A percentile compares a stretch with the other conserved stretches of the same genome.
Conservation (phyloP, 129 eudicot species). For the Tagetes erecta region DNA sequence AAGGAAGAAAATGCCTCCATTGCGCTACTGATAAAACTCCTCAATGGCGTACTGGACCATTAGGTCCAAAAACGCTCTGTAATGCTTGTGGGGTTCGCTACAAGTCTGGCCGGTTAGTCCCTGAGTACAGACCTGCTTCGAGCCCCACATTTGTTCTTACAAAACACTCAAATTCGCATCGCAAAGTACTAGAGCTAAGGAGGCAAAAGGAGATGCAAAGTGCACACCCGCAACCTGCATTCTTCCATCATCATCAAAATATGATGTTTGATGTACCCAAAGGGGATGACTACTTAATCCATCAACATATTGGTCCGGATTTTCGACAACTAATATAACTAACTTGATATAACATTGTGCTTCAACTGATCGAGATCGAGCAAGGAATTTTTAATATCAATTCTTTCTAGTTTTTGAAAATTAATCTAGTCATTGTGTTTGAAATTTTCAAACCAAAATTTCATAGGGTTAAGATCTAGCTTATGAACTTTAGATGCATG, state of each 20-base stretch:
- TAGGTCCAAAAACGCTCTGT: constrained; percentile 92
- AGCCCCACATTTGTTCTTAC: constrained; percentile 81
- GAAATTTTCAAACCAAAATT: constrained; percentile 25
- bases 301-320: constrained; percentile 76
- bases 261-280: constrained; percentile 68
- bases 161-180: constrained; percentile 86
- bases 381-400: neutral
- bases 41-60: constrained; percentile 93
- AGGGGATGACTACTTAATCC: constrained; percentile 76
- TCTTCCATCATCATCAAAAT: constrained; percentile 44
- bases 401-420: constrained; percentile 19
- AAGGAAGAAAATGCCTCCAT: constrained; percentile 75
- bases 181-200: constrained; percentile 83
- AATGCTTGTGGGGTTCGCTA: constrained; percentile 90
- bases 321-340: constrained; percentile 53
- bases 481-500: constrained; percentile 43
- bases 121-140: constrained; percentile 88
- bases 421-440: constrained; percentile 19
- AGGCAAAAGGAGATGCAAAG: constrained; percentile 67
- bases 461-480: constrained; percentile 36
- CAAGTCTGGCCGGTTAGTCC: constrained; percentile 89
- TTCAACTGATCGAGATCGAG: neutral
- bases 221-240: constrained; percentile 49
- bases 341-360: neutral
- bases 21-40: constrained; percentile 95